A percentile compares a stretch with the other conserved stretches of the same genome.
Evolutionary conservation across 139 green algal genomes (phyloP).

Genomic region (Coelastrella sp.): DNA sequence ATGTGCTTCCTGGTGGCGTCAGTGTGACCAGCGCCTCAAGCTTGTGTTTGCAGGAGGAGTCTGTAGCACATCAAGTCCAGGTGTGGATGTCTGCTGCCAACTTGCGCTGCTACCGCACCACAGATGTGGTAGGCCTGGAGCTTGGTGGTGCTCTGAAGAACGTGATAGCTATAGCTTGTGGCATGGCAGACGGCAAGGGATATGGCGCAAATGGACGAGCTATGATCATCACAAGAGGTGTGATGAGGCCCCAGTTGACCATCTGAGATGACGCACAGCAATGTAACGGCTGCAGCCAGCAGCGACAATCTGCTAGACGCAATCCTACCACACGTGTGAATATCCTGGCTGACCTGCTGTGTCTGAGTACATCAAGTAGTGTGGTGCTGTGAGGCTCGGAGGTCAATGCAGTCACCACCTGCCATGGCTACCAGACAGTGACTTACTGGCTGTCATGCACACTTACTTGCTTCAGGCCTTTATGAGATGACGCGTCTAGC

Average conservation of each 20-base stretch:
- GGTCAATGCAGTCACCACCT: too few relatives aligned
- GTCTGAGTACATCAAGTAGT: too few relatives aligned
- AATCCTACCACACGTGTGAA: not conserved
- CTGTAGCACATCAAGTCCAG: constrained; percentile 34
- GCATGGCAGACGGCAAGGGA: constrained; percentile 32
- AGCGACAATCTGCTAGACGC: not conserved
- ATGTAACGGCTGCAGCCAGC: not conserved
- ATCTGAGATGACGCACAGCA: not conserved
- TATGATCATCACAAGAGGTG: constrained; percentile 41
- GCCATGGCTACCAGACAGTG: too few relatives aligned
- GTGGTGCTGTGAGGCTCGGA: too few relatives aligned
- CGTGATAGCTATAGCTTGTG: constrained; percentile 20
- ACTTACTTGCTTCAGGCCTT: not conserved
- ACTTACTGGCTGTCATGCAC: too few relatives aligned
- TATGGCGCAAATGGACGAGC: constrained; percentile 26
- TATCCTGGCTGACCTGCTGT: too few relatives aligned
- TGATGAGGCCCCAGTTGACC: not conserved
- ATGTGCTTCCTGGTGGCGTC: not conserved
- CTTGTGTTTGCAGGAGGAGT: constrained; percentile 19
- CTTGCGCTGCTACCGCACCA: constrained; percentile 37
- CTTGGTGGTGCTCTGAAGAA: constrained; percentile 34
- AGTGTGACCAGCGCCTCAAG: not conserved
- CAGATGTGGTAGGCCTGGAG: constrained; percentile 33
- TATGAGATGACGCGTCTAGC: constrained; percentile 31
- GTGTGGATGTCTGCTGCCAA: constrained; percentile 34